Conservation (phyloP, 495 filamentous ascomycete species). For the Penicillium cosmopolitanum region DNA sequence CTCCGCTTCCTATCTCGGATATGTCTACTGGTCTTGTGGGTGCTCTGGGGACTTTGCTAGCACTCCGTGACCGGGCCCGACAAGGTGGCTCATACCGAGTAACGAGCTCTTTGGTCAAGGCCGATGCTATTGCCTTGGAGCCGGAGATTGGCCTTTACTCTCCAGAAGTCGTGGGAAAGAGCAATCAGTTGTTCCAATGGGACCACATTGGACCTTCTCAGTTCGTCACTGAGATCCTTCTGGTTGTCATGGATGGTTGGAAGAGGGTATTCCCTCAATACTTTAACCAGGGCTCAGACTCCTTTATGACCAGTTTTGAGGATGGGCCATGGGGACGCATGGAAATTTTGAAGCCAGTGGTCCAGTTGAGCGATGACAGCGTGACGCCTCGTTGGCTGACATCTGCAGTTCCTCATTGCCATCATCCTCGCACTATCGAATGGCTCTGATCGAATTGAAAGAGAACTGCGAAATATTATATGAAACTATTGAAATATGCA, state of each 20-base stretch:
- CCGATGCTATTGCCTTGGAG: constrained; percentile 24
- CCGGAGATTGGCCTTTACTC: constrained; percentile 33
- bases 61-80: constrained; percentile 30
- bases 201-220: constrained; percentile 6
- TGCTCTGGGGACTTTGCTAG: constrained; percentile 58
- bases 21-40: constrained; percentile 69
- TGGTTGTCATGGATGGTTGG: constrained; percentile 32
- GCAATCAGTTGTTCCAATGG: neutral
- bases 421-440: constrained; percentile 6
- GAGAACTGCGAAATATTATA: neutral
- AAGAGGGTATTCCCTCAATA: constrained; percentile 28
- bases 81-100: constrained; percentile 36
- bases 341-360: constrained; percentile 29
- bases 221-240: constrained; percentile 33
- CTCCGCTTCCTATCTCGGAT: constrained; percentile 74
- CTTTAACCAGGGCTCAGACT: constrained; percentile 17
- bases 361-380: constrained; percentile 20
- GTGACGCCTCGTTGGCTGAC: constrained; percentile 15
- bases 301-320: constrained; percentile 30
- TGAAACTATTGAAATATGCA: neutral
- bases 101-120: constrained; percentile 31
- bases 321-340: constrained; percentile 24
- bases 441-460: constrained; percentile 3
- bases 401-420: constrained; percentile 9
- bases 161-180: constrained; percentile 22